These are phyloP conservation scores for Rhodotorula graminis DNA, from an alignment of 768 basidiomycete species.

Conservation along the genomic window DNA sequence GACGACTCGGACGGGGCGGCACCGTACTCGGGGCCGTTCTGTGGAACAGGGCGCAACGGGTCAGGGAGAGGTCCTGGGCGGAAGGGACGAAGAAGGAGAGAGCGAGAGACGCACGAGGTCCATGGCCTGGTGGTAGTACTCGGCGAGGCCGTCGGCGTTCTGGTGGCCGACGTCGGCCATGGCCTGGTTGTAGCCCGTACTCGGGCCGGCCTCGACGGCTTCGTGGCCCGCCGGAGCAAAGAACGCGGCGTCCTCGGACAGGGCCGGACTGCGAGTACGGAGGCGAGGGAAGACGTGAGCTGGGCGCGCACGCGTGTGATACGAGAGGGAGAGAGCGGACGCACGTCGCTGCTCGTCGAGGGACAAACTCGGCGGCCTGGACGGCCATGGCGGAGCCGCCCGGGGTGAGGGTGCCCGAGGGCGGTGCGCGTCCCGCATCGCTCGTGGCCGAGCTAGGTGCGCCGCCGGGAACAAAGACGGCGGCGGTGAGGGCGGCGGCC, in stretches of 20 bases:
- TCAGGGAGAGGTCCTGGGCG: not conserved
- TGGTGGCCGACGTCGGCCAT: not conserved
- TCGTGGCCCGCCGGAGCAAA: not conserved
- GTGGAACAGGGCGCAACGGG: no score
- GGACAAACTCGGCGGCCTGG: conserved; percentile 30
- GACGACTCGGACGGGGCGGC: not conserved
- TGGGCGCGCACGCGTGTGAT: not conserved
- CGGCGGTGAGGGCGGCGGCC: conserved; percentile 26
- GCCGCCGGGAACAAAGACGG: conserved; percentile 31
- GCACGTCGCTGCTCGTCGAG: conserved; percentile 22
- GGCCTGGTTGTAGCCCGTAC: not conserved
- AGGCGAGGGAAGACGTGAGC: not conserved
- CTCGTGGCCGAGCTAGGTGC: not conserved
- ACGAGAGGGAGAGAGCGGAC: not conserved
- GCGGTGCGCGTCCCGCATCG: not conserved
- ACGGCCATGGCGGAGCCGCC: conserved; percentile 6
- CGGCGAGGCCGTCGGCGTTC: conserved; percentile 8
- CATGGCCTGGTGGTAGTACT: conserved; percentile 34
- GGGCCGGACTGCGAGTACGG: conserved; percentile 4
- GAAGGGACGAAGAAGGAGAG: not conserved
- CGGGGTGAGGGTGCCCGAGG: not conserved
- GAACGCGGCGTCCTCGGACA: conserved; percentile 23
- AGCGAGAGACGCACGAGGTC: conserved; percentile 21
- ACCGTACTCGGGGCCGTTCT: conserved; percentile 21
- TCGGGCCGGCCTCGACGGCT: not conserved